These are phyloP conservation scores for Sphaceloma murrayae DNA, from an alignment of 2,329 filamentous ascomycete species.

Conservation along the genomic window DNA sequence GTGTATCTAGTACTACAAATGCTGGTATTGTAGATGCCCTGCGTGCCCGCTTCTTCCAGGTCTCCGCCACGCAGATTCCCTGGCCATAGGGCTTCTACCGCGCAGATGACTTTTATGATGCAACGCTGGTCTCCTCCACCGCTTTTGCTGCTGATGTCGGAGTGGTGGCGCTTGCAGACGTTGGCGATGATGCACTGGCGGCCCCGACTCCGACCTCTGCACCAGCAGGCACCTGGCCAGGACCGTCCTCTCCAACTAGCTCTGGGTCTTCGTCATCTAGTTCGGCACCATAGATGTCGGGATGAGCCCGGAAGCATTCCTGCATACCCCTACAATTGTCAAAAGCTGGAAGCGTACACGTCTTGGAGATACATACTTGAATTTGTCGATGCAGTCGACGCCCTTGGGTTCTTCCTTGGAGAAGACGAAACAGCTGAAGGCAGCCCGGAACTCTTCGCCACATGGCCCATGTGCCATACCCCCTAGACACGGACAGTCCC, in stretches of 20 bases:
- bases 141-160: neutral
- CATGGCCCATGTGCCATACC: conserved; percentile 98
- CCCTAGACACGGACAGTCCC: conserved; percentile 95
- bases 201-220: conserved; percentile 8
- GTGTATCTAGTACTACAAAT: too few species aligned
- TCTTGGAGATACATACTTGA: conserved; percentile 59
- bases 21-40: neutral
- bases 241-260: conserved; percentile 32
- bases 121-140: neutral
- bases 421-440: conserved; percentile 98
- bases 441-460: conserved; percentile 86
- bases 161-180: neutral
- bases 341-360: conserved; percentile 16
- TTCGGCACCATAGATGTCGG: conserved; percentile 86
- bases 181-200: neutral
- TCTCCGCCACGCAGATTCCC: too few species aligned
- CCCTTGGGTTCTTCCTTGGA: conserved; percentile 92
- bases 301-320: conserved; percentile 86
- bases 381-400: conserved; percentile 94
- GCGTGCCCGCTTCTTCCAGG: too few species aligned
- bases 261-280: conserved; percentile 59
- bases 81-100: too few species aligned
- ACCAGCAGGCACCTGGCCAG: conserved; percentile 16
- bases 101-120: too few species aligned
- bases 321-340: conserved; percentile 68